A percentile compares a stretch with the other conserved stretches of the same genome.
These are phyloP conservation scores for Picochlorum sp. DNA, from an alignment of 139 green algal species.

Conservation along the genomic window DNA sequence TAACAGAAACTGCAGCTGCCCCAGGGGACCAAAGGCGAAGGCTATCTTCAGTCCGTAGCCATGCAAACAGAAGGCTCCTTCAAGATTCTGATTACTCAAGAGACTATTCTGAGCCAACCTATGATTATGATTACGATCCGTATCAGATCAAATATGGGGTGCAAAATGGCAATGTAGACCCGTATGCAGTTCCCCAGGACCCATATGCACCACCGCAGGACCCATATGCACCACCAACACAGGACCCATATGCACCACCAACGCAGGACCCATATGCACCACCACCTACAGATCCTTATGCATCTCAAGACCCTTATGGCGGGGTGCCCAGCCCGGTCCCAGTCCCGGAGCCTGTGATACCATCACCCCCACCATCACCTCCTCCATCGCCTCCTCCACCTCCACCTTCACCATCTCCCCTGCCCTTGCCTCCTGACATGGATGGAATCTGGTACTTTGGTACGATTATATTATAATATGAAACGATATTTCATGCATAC, in stretches of 20 bases:
- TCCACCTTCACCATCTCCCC: not conserved
- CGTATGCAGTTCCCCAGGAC: not conserved
- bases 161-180: not conserved
- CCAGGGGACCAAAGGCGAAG: too few species aligned
- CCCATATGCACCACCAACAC: not conserved
- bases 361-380: not conserved
- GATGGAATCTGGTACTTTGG: conserved; percentile 8
- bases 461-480: not conserved
- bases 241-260: not conserved
- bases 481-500: too few species aligned
- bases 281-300: not conserved
- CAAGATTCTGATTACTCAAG: too few species aligned
- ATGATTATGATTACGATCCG: not conserved
- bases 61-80: too few species aligned
- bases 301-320: not conserved
- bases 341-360: not conserved
- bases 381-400: not conserved
- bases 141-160: not conserved
- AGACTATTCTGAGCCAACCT: not conserved
- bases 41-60: too few species aligned
- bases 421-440: not conserved
- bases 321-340: not conserved
- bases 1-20: not conserved
- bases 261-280: not conserved
- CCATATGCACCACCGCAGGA: not conserved